phyloP scores from a whole-genome alignment of 495 filamentous ascomycete genomes.

The Xylaria bambusicola region DNA sequence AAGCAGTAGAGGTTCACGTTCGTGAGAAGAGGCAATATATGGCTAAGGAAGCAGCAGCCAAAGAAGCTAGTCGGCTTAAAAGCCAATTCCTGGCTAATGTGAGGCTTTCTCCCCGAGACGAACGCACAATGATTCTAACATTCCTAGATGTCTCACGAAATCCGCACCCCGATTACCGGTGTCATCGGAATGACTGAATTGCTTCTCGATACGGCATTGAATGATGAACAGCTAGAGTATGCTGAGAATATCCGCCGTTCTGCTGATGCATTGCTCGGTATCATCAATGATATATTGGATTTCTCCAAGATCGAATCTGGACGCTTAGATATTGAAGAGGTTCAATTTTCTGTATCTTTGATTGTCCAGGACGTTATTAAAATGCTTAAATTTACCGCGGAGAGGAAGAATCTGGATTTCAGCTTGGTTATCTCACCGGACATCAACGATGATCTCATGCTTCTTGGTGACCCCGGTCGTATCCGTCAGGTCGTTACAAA shows the following conservation, averaged over 20 bases:
- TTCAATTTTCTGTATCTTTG: conserved; percentile 74
- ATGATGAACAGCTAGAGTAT: conserved; percentile 70
- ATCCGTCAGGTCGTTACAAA: conserved; percentile 85
- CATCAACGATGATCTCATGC: conserved; percentile 46
- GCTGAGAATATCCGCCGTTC: conserved; percentile 79
- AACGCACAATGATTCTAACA: not conserved
- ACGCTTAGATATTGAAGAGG: conserved; percentile 69
- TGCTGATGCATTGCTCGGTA: conserved; percentile 76
- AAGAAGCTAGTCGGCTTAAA: conserved; percentile 70
- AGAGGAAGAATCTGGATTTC: conserved; percentile 61
- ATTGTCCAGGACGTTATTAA: conserved; percentile 71
- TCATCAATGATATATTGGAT: conserved; percentile 90
- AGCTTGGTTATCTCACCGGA: conserved; percentile 46
- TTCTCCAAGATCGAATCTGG: conserved; percentile 87
- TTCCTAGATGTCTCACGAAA: conserved; percentile 80
- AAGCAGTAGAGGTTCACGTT: conserved; percentile 56
- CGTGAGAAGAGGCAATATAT: conserved; percentile 63
- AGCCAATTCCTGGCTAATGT: conserved; percentile 67
- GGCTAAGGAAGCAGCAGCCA: conserved; percentile 67
- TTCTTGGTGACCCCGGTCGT: conserved; percentile 76
- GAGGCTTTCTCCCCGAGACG: too few species aligned
- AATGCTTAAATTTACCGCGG: conserved; percentile 61
- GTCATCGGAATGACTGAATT: conserved; percentile 75
- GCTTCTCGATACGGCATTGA: conserved; percentile 65
- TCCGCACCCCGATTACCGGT: conserved; percentile 70